phyloP scores from a whole-genome alignment of 495 filamentous ascomycete species.

The Aspergillus steynii region DNA sequence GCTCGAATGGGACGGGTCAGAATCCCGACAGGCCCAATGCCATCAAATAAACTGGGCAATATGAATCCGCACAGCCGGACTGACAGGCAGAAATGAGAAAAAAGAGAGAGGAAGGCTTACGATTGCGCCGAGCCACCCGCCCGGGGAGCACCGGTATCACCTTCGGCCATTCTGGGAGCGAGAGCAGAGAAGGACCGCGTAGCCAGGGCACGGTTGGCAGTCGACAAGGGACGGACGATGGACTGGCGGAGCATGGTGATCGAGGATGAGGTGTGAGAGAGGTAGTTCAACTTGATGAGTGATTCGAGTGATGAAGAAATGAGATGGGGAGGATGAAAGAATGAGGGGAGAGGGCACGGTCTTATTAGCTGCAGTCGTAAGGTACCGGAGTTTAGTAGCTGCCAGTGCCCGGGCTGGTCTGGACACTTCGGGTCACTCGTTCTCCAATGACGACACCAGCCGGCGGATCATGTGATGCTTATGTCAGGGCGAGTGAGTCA shows the following conservation, averaged over 20 bases:
- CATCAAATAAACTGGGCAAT: not conserved
- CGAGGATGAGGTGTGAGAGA: slow-evolving; percentile 9
- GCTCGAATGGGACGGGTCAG: not conserved
- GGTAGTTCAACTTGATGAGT: not conserved
- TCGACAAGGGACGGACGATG: slow-evolving; percentile 57
- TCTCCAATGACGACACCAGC: slow-evolving; percentile 23
- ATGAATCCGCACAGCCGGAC: not conserved
- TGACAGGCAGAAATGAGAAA: not conserved
- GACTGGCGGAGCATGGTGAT: slow-evolving; percentile 67
- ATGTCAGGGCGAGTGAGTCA: slow-evolving; percentile 17
- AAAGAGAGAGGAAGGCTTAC: slow-evolving; percentile 26
- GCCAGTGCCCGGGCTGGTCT: not conserved
- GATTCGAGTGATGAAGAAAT: slow-evolving; percentile 19
- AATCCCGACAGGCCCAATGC: not conserved
- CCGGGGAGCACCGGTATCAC: slow-evolving; percentile 67
- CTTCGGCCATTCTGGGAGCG: slow-evolving; percentile 60
- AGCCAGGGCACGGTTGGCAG: slow-evolving; percentile 49
- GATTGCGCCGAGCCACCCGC: slow-evolving; percentile 34
- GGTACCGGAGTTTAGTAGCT: slow-evolving; percentile 1
- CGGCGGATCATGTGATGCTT: slow-evolving; percentile 21
- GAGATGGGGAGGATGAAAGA: slow-evolving; percentile 18
- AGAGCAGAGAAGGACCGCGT: slow-evolving; percentile 64
- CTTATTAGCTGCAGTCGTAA: slow-evolving; percentile 11
- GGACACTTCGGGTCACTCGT: slow-evolving; percentile 7
- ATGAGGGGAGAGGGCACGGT: slow-evolving; percentile 8